phyloP scores from a whole-genome alignment of 148 eudicot species.

The Camellia japonica region DNA sequence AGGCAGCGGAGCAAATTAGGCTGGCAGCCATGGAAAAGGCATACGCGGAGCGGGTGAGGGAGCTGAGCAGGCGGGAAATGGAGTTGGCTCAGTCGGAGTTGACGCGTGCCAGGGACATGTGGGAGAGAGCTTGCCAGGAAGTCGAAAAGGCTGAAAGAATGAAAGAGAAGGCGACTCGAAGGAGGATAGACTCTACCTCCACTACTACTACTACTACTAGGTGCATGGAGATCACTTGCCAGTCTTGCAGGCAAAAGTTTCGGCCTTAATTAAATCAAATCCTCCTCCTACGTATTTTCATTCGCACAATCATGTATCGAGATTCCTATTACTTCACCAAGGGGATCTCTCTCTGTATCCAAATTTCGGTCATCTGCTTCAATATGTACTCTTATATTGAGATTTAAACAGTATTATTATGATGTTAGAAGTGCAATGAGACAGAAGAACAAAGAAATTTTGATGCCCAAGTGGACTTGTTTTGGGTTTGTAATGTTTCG shows the following conservation, averaged over 20 bases:
- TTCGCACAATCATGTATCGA: too few relatives aligned
- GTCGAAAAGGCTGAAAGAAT: slow-evolving; percentile 60
- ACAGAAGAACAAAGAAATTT: too few relatives aligned
- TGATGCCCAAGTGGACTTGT: neutral
- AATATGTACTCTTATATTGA: too few relatives aligned
- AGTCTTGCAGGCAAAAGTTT: slow-evolving; percentile 80
- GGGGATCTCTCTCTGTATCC: too few relatives aligned
- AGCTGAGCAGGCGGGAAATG: slow-evolving; percentile 73
- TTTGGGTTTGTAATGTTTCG: neutral
- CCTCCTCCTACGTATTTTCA: too few relatives aligned
- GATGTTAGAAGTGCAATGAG: too few relatives aligned
- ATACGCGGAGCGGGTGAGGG: slow-evolving; percentile 81
- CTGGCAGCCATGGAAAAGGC: slow-evolving; percentile 79
- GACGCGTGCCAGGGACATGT: slow-evolving; percentile 63
- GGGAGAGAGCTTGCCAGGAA: slow-evolving; percentile 85
- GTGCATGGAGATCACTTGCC: slow-evolving; percentile 86
- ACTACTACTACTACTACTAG: neutral
- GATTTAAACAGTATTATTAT: too few relatives aligned
- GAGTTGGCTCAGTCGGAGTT: slow-evolving; percentile 87
- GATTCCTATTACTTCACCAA: too few relatives aligned
- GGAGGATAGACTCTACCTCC: slow-evolving; percentile 16
- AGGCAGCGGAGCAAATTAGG: slow-evolving; percentile 77
- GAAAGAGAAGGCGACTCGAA: slow-evolving; percentile 45
- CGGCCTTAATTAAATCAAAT: slow-evolving; percentile 25
- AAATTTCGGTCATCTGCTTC: too few relatives aligned